phyloP scores from a whole-genome alignment of 345 rosid species.

The Heritiera fomes region DNA sequence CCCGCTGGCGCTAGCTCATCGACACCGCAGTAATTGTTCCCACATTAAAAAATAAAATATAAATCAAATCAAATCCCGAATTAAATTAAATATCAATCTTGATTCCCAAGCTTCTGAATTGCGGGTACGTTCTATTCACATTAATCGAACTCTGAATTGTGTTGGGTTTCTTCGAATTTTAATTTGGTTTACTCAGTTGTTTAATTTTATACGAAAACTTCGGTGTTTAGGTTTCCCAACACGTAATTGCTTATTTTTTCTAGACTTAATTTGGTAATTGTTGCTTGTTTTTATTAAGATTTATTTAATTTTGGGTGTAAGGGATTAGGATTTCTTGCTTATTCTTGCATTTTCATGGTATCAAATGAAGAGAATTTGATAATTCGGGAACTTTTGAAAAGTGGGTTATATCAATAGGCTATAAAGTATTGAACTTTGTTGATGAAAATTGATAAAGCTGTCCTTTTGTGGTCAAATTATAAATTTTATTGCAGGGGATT shows the following conservation, averaged over 20 bases:
- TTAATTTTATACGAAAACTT: background rate
- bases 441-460: slow-evolving; percentile 2
- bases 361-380: background rate
- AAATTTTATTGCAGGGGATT: background rate
- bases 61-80: background rate
- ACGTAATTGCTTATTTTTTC: background rate
- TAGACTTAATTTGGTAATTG: background rate
- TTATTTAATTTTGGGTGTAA: background rate
- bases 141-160: background rate
- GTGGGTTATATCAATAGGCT: background rate
- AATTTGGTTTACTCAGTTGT: background rate
- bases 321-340: background rate
- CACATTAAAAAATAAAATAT: background rate
- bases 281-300: background rate
- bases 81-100: background rate
- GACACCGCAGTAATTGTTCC: slow-evolving; percentile 33
- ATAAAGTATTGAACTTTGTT: background rate
- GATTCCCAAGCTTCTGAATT: slow-evolving; percentile 14
- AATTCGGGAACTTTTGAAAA: background rate
- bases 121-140: slow-evolving; percentile 19
- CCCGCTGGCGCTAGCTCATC: slow-evolving; percentile 42
- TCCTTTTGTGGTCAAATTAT: background rate
- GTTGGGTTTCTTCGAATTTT: background rate
- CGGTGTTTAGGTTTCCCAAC: background rate
- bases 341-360: background rate